A percentile compares a stretch with the other conserved stretches of the same genome.
Evolutionary conservation across 495 filamentous ascomycete species (phyloP).

Genomic region (Sphaerosporella brunnea): DNA sequence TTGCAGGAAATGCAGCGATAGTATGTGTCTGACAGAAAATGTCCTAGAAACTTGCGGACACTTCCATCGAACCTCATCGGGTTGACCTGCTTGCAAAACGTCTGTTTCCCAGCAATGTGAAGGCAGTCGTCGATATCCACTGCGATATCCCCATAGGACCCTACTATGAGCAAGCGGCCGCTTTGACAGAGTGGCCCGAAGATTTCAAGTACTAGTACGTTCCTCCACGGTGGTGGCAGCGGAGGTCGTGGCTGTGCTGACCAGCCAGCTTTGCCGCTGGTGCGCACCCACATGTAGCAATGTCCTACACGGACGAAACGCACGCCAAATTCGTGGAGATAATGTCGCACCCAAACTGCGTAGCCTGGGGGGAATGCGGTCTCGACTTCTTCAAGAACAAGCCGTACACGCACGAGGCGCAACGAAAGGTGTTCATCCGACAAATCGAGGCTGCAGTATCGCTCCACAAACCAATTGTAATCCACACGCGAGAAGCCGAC

Average conservation of each 20-base stretch:
- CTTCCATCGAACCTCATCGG: conserved; percentile 7
- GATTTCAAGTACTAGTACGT: conserved; percentile 18
- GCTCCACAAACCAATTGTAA: conserved; percentile 13
- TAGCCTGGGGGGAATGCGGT: conserved; percentile 36
- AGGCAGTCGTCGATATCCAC: conserved; percentile 19
- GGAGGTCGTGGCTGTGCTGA: no score
- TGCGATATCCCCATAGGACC: conserved; percentile 10
- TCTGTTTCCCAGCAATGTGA: conserved; percentile 12
- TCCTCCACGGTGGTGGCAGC: no score
- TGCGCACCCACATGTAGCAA: conserved; percentile 16
- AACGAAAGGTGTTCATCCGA: conserved; percentile 14
- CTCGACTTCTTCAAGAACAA: conserved; percentile 19
- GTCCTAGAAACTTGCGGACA: conserved; percentile 6
- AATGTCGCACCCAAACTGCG: conserved; percentile 43
- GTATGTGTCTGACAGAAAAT: no score
- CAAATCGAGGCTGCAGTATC: conserved; percentile 16
- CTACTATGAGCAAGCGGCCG: conserved; percentile 9
- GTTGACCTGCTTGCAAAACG: conserved; percentile 11
- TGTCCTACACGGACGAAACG: conserved; percentile 13
- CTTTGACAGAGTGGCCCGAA: conserved; percentile 16
- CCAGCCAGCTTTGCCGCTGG: conserved; percentile 17
- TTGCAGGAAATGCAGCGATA: background rate
- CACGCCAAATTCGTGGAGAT: conserved; percentile 7
- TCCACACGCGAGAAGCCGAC: conserved; percentile 19
- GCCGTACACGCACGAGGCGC: conserved; percentile 4